Base-by-base conservation (phyloP, 495 filamentous ascomycete genomes). In the Chlorociboria aeruginascens region DNA sequence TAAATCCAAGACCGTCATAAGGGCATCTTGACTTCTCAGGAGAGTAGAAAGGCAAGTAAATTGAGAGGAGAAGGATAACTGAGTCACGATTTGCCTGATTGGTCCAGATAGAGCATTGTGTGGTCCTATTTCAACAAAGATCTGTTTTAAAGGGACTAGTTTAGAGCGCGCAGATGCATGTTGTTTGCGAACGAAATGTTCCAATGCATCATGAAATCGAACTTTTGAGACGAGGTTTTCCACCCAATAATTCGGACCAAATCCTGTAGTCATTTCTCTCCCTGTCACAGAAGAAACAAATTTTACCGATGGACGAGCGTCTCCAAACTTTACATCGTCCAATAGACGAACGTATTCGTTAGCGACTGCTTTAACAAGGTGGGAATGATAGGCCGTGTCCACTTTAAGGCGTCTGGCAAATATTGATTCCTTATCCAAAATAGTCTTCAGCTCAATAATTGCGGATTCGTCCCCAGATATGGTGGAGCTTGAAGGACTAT, bases 121-220 rank as follows among this genome's bases (percentile, higher is more conserved):
- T 29, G 83, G 80, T 0, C 82, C 82, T 12, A 83, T 63, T 52
- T 85, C 81, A 30, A 85, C 46, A 6, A 83, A 55, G 1, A 64
- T 54, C 43, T 59, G 30, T 6, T 28, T 20, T n/a, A 13, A n/a
- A 36, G 29, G 9, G 6, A 14, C 25, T 12, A n/a, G 35, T 34
- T 35, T 43, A 29, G 54, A 48, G 65, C 48, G n/a, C 67, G 46
- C 51, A 69, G 59, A 40, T 52, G 55, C 53, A 40, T 12, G 7
- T 34, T 17, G 8, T 8, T 25, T 14, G n/a, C 13, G n/a, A 58
- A 56, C 16, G 71, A 49, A 1, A 64, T 66, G 12, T 67, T 60
- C 4, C 63, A 39, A n/a, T 48, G 45, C 40, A 13, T 32, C 39
- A 32, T 12, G 60, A 49, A 77, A 77, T 25, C 60, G 61, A 8